These are phyloP conservation scores for Purshia tridentata DNA, from an alignment of 306 rosid species.

Conservation along the genomic window DNA sequence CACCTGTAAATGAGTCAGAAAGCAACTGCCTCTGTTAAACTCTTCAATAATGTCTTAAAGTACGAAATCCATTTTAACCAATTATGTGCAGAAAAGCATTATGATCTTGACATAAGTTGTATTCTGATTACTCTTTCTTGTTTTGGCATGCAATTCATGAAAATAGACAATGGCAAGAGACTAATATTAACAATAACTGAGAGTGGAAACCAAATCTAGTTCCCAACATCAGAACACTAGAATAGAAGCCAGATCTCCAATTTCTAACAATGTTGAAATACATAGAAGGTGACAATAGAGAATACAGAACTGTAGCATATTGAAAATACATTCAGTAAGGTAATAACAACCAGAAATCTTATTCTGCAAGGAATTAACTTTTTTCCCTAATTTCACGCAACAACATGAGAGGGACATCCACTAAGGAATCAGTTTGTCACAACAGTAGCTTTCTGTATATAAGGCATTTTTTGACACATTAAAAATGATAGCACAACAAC, in stretches of 20 bases:
- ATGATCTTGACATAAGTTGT: background rate
- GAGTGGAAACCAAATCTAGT: background rate
- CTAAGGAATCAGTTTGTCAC: no score
- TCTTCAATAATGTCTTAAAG: background rate
- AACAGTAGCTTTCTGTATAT: no score
- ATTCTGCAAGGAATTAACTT: no score
- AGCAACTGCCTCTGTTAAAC: conserved; percentile 25
- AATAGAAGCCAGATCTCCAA: background rate
- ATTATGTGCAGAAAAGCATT: background rate
- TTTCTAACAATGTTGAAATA: background rate
- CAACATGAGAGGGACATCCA: no score
- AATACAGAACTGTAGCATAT: no score
- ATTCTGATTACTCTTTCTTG: background rate
- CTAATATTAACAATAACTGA: background rate
- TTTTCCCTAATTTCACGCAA: no score
- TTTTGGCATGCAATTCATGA: background rate
- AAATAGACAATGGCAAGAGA: background rate
- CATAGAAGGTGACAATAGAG: no score
- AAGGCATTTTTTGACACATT: no score
- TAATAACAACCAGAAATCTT: no score
- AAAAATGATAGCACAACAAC: no score
- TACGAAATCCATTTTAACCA: background rate
- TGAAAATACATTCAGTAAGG: no score
- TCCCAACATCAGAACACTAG: background rate
- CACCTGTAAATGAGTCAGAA: conserved; percentile 44